phyloP scores from a whole-genome alignment of 306 rosid genomes.

The Quercus agrifolia region DNA sequence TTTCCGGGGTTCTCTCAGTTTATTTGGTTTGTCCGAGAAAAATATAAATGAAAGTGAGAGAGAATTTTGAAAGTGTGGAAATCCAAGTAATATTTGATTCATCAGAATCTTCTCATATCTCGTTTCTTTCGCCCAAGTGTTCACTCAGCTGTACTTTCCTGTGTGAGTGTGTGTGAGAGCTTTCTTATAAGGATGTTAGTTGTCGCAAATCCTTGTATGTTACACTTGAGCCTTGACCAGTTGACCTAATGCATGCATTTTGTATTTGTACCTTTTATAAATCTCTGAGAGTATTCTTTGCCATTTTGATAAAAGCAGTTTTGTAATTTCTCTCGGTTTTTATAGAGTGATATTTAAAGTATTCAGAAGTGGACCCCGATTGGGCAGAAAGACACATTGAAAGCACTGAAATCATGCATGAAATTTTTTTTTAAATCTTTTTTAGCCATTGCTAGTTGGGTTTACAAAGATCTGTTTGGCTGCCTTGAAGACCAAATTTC shows the following conservation, averaged over 20 bases:
- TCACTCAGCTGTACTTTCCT: slow-evolving; percentile 13
- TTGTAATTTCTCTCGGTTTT: background rate
- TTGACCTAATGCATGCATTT: too few relatives aligned
- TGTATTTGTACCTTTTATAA: background rate
- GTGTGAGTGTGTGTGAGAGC: background rate
- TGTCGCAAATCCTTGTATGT: background rate
- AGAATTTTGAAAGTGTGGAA: slow-evolving; percentile 36
- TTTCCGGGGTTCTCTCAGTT: slow-evolving; percentile 47
- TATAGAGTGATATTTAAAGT: slow-evolving; percentile 18
- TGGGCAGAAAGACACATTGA: background rate
- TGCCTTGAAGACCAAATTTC: background rate
- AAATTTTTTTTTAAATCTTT: background rate
- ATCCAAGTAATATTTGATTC: slow-evolving; percentile 35
- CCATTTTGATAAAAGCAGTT: slow-evolving; percentile 20
- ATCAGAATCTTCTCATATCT: slow-evolving; percentile 40
- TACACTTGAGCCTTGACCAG: too few relatives aligned
- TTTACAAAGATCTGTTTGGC: background rate
- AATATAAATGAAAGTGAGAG: background rate
- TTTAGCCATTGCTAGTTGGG: background rate
- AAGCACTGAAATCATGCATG: background rate
- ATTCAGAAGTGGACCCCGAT: background rate
- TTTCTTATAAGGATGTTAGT: background rate
- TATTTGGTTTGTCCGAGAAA: slow-evolving; percentile 29
- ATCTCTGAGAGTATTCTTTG: slow-evolving; percentile 18
- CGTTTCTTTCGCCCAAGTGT: slow-evolving; percentile 30